Evolutionary conservation across 768 basidiomycete species (phyloP), one percentile per base, ranked within the genome.

Genomic region (Epithele typhae): DNA sequence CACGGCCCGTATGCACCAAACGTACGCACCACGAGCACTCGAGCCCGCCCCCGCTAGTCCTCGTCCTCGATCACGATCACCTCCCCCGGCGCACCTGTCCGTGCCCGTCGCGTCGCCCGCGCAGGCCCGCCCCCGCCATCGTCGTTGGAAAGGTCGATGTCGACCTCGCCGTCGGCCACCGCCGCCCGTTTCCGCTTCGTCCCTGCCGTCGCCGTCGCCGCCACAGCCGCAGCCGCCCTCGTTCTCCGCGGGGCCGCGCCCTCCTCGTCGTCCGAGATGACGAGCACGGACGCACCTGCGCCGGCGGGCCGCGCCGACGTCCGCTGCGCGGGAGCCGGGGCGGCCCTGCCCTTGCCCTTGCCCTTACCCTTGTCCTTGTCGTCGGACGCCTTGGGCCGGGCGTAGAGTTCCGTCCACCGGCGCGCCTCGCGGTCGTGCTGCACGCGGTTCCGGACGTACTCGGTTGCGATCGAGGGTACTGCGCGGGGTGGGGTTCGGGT

Each of bases 361-460:
- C 30, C 45, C 27, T 51, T 56, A 35, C 51, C 52, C 27, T 54
- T 56, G 24, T 18, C 42, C 8, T 7, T 14, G 7, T 7, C 27
- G 27, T 27, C 30, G n/a, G n/a, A n/a, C 25, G 68, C 66, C 6
- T 69, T 62, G 9, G 76, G 78, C n/a, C 62, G 70, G 0, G 88
- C 88, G 57, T 84, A 87, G 12, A 80, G 61, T 36, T 79, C 71
- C 1, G 86, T 88, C 88, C 89, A 92, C 49, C 83, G 75, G 27
- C 80, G 77, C 4, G 92, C 92, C 1, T 78, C 91, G 11, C 70
- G 68, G 61, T 94, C 90, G 62, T 93, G 89, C 44, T 74, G 72
- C 43, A 73, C 72, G 41, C 87, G 78, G 59, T 82, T 79, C 18
- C 78, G 76, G 8, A 69, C 64, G 56, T 81, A 90, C 56, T 87